A percentile compares a stretch with the other conserved stretches of the same genome.
Conservation (phyloP, 805 yeast species). For the Millerozyma acaciae region DNA sequence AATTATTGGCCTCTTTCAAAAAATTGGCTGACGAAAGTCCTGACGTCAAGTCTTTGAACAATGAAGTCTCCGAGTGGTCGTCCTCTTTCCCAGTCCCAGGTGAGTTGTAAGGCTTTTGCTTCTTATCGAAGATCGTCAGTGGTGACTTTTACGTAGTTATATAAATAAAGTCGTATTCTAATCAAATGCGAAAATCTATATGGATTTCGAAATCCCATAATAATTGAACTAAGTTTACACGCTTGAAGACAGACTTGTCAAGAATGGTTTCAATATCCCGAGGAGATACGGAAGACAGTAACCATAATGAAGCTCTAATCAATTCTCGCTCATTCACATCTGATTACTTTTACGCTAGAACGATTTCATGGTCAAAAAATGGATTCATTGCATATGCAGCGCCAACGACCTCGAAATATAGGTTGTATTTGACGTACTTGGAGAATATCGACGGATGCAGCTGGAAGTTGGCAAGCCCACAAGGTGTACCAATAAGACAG, state of each 20-base stretch:
- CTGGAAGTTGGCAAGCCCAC: constrained; percentile 73
- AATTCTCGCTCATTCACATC: constrained; percentile 1
- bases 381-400: constrained; percentile 77
- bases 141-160: too few relatives aligned
- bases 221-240: too few relatives aligned
- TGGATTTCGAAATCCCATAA: too few relatives aligned
- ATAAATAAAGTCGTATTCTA: too few relatives aligned
- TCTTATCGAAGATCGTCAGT: background rate
- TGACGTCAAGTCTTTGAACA: constrained; percentile 56
- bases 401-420: constrained; percentile 31
- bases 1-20: constrained; percentile 66
- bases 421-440: constrained; percentile 58
- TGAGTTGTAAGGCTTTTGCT: constrained; percentile 36
- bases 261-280: too few relatives aligned
- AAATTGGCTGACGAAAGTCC: constrained; percentile 59
- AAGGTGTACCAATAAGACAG: constrained; percentile 25
- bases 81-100: constrained; percentile 86
- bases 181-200: too few relatives aligned
- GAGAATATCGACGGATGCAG: constrained; percentile 70
- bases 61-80: constrained; percentile 71
- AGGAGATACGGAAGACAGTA: too few relatives aligned
- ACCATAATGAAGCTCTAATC: too few relatives aligned
- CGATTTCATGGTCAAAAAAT: constrained; percentile 74
- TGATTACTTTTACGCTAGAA: constrained; percentile 3
- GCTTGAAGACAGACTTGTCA: too few relatives aligned